These are phyloP conservation scores for Cryptococcus neoformans DNA, from an alignment of 1,284 basidiomycete species.

Conservation along the genomic window DNA sequence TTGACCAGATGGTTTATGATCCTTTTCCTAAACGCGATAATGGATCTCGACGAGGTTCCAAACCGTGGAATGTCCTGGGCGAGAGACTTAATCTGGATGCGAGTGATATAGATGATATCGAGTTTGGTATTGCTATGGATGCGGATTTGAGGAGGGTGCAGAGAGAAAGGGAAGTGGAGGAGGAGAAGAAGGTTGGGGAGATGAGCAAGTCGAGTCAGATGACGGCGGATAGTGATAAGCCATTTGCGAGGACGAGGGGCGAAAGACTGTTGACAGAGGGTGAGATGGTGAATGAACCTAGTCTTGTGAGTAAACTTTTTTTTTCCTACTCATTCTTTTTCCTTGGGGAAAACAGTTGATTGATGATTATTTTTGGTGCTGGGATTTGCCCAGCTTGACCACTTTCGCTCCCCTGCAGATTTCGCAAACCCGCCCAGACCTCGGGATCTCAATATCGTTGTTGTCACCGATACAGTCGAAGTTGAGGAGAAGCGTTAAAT, in stretches of 20 bases:
- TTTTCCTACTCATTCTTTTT: not conserved
- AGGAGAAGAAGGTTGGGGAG: slow-evolving; percentile 12
- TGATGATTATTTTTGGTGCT: not conserved
- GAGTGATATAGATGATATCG: not conserved
- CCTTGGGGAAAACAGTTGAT: not conserved
- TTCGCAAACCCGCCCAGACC: slow-evolving; percentile 9
- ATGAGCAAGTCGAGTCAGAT: not conserved
- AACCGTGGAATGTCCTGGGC: slow-evolving; percentile 27
- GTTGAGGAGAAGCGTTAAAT: slow-evolving; percentile 15
- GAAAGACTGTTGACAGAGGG: slow-evolving; percentile 16
- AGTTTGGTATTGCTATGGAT: not conserved
- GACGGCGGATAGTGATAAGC: slow-evolving; percentile 4
- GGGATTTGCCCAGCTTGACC: slow-evolving; percentile 11
- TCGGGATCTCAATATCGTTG: slow-evolving; percentile 21
- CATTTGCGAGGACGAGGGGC: slow-evolving; percentile 24
- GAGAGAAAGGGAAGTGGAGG: slow-evolving; percentile 3
- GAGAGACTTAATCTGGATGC: slow-evolving; percentile 28
- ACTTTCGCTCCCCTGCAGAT: slow-evolving; percentile 22
- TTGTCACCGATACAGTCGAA: slow-evolving; percentile 19
- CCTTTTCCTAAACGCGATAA: no score
- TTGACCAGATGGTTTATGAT: no score
- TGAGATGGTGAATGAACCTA: slow-evolving; percentile 13
- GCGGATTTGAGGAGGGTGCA: not conserved
- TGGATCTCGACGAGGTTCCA: not conserved
- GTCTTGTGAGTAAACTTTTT: slow-evolving; percentile 8